Conservation (phyloP, 345 rosid genomes). For the Corchorus capsularis region DNA sequence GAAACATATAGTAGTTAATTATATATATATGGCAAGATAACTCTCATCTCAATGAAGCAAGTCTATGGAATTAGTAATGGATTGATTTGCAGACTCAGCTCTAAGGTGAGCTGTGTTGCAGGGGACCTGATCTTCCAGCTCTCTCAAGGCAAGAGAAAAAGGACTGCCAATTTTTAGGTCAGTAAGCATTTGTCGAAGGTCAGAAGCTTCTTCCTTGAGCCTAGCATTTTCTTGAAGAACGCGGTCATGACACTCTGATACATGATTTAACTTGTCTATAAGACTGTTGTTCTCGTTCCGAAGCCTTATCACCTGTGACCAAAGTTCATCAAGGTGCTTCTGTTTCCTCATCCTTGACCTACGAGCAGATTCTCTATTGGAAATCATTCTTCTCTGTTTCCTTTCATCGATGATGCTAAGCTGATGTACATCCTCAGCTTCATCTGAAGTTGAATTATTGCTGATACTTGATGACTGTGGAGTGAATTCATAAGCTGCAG, state of each 20-base stretch:
- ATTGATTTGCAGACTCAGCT: conserved; percentile 41
- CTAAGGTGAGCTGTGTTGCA: conserved; percentile 49
- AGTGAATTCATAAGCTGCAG: conserved; percentile 36
- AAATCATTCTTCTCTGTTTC: conserved; percentile 91
- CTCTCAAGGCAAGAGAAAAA: conserved; percentile 44
- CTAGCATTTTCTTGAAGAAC: conserved; percentile 70
- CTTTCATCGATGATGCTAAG: conserved; percentile 69
- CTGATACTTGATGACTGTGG: conserved; percentile 48
- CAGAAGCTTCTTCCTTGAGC: conserved; percentile 82
- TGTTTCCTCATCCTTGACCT: conserved; percentile 97
- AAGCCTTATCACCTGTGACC: conserved; percentile 82
- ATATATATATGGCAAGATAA: conserved; percentile 15
- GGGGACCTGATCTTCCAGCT: conserved; percentile 49
- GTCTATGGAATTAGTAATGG: conserved; percentile 41
- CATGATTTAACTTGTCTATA: conserved; percentile 64
- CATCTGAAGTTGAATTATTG: conserved; percentile 85
- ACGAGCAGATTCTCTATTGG: conserved; percentile 95
- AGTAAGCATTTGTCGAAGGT: conserved; percentile 69
- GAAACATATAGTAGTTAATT: conserved; percentile 22
- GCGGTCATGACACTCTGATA: conserved; percentile 59
- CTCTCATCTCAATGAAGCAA: conserved; percentile 43
- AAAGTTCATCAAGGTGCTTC: conserved; percentile 91
- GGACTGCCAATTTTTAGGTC: conserved; percentile 54
- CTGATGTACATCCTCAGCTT: conserved; percentile 63
- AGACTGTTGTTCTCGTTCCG: conserved; percentile 70